phyloP scores from a whole-genome alignment of 139 green algal species.

The Closterium sp. region DNA sequence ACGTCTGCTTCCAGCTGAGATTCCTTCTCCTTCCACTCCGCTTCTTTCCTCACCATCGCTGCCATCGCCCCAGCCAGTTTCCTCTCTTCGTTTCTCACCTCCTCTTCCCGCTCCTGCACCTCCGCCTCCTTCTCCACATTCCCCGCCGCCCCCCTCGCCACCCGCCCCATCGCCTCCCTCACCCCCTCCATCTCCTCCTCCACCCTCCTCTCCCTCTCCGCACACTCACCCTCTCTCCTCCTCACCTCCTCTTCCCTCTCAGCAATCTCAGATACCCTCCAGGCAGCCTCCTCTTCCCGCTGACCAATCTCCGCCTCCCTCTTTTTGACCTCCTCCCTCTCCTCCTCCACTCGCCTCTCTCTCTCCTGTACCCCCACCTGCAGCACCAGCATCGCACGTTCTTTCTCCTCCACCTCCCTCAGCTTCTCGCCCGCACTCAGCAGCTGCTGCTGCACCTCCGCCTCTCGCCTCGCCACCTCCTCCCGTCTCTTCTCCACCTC shows the following conservation, averaged over 20 bases:
- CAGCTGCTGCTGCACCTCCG: background rate
- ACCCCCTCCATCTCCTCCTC: background rate
- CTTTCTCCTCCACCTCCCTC: background rate
- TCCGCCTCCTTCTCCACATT: background rate
- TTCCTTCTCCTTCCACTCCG: background rate
- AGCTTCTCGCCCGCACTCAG: background rate
- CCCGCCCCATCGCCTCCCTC: background rate
- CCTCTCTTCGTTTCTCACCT: background rate
- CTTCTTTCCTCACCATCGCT: background rate
- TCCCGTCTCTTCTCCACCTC: background rate
- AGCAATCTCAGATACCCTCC: background rate
- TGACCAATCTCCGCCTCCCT: background rate
- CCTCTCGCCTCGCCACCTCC: background rate
- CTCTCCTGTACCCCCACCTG: background rate
- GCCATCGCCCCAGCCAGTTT: background rate
- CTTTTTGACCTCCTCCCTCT: background rate
- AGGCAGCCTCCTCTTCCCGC: background rate
- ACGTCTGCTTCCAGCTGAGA: background rate
- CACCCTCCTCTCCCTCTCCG: background rate
- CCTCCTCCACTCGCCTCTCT: background rate
- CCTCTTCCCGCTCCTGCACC: background rate
- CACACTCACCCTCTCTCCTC: background rate
- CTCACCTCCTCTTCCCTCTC: background rate
- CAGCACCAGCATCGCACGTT: background rate
- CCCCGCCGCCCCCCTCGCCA: background rate